Conservation (phyloP, 805 yeast genomes). For the Candida berthetii region DNA sequence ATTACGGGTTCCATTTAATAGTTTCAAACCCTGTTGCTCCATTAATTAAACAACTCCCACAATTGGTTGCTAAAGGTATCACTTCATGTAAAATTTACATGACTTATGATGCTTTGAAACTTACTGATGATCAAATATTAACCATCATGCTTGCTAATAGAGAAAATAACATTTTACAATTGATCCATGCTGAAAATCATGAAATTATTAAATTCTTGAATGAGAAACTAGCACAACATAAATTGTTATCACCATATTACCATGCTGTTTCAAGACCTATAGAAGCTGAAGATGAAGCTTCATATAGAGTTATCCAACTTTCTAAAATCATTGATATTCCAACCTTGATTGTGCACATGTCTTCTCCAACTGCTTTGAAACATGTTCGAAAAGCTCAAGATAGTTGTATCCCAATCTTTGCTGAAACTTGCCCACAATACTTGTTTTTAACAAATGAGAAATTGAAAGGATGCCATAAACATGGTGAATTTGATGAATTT, state of each 20-base stretch:
- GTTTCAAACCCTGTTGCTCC: conserved; percentile 27
- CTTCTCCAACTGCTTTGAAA: conserved; percentile 32
- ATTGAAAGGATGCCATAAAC: conserved; percentile 21
- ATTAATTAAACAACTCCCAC: conserved; percentile 26
- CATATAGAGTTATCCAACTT: conserved; percentile 38
- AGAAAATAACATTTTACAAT: conserved; percentile 35
- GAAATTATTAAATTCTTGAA: conserved; percentile 37
- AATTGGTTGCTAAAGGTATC: conserved; percentile 29
- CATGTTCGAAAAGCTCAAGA: conserved; percentile 38
- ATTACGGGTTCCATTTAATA: conserved; percentile 43
- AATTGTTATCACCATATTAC: conserved; percentile 34
- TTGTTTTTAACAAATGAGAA: conserved; percentile 34
- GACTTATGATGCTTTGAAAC: conserved; percentile 36
- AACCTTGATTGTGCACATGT: conserved; percentile 41
- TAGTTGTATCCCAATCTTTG: conserved; percentile 33
- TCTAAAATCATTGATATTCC: conserved; percentile 39
- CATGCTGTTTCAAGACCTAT: conserved; percentile 40
- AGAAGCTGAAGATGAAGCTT: conserved; percentile 43
- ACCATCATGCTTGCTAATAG: conserved; percentile 32
- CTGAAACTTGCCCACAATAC: conserved; percentile 48
- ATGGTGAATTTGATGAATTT: conserved; percentile 24
- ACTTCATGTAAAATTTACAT: conserved; percentile 37
- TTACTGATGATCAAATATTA: conserved; percentile 34
- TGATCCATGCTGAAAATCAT: conserved; percentile 48
- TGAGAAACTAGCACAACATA: conserved; percentile 30